phyloP scores from a whole-genome alignment of 805 yeast genomes.

The Candida boidinii region DNA sequence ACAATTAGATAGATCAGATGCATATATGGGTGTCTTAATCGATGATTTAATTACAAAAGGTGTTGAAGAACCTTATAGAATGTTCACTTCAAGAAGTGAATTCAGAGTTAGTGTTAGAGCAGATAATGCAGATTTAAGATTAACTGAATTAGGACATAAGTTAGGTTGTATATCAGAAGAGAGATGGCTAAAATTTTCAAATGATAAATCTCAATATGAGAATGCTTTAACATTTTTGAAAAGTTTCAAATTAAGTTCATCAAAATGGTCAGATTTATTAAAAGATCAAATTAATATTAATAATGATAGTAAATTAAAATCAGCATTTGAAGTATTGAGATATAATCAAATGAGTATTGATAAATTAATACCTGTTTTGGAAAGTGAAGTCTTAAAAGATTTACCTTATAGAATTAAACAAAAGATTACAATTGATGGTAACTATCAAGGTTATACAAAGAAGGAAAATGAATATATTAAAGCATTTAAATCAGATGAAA shows the following conservation, averaged over 20 bases:
- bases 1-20: slow-evolving; percentile 65
- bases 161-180: slow-evolving; percentile 58
- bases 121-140: slow-evolving; percentile 86
- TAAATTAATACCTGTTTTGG: slow-evolving; percentile 28
- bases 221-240: slow-evolving; percentile 37
- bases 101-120: slow-evolving; percentile 84
- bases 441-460: slow-evolving; percentile 70
- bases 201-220: slow-evolving; percentile 37
- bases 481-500: slow-evolving; percentile 82
- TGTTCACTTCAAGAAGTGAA: slow-evolving; percentile 96
- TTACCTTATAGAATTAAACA: slow-evolving; percentile 39
- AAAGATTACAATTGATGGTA: slow-evolving; percentile 70
- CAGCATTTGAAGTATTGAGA: slow-evolving; percentile 67
- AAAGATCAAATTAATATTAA: slow-evolving; percentile 36
- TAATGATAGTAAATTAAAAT: slow-evolving; percentile 42
- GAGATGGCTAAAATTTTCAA: slow-evolving; percentile 41
- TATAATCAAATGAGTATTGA: slow-evolving; percentile 34
- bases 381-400: slow-evolving; percentile 13
- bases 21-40: slow-evolving; percentile 84
- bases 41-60: slow-evolving; percentile 95
- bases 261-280: slow-evolving; percentile 52
- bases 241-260: slow-evolving; percentile 38
- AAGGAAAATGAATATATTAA: slow-evolving; percentile 63
- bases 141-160: slow-evolving; percentile 60
- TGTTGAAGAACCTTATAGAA: slow-evolving; percentile 92